A percentile compares a stretch with the other conserved stretches of the same genome.
Evolutionary conservation across 2,329 filamentous ascomycete genomes (phyloP).

Genomic region (Hypoxylon sp.): DNA sequence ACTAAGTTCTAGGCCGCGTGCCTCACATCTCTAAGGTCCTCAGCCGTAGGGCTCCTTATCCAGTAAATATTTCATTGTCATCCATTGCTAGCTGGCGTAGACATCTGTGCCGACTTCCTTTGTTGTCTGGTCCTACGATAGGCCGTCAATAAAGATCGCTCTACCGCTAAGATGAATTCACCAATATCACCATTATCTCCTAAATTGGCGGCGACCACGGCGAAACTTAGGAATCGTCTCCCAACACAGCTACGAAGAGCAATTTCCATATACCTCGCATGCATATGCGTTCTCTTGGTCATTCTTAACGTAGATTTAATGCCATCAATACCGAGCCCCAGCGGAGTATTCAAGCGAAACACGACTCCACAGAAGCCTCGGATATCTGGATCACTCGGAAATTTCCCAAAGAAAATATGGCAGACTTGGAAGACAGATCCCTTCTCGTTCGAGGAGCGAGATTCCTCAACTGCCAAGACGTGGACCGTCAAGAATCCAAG

Average conservation of each 20-base stretch:
- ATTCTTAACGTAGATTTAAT: conserved; percentile 61
- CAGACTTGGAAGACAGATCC: conserved; percentile 82
- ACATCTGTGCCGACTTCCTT: neutral
- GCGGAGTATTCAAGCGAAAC: conserved; percentile 24
- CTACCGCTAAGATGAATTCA: conserved; percentile 48
- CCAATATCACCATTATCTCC: conserved; percentile 58
- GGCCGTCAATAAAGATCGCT: neutral
- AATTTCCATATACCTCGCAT: conserved; percentile 63
- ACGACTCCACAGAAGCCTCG: conserved; percentile 37
- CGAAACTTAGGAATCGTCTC: conserved; percentile 58
- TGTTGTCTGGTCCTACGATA: neutral
- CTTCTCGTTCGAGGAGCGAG: conserved; percentile 75
- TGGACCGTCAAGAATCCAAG: conserved; percentile 77
- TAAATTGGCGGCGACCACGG: conserved; percentile 41
- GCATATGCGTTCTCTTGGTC: conserved; percentile 62
- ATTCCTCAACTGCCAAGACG: conserved; percentile 71
- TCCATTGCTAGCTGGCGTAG: neutral
- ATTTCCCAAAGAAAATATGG: conserved; percentile 80
- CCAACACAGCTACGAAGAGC: conserved; percentile 65
- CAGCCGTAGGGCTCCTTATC: neutral
- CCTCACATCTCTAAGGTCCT: neutral
- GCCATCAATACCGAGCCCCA: conserved; percentile 23
- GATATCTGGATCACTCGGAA: conserved; percentile 24
- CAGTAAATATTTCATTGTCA: neutral
- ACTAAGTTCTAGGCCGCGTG: conserved; percentile 4